Evolutionary conservation across 176 grass and related monocot genomes (phyloP).

Genomic region (Hordeum marinum): DNA sequence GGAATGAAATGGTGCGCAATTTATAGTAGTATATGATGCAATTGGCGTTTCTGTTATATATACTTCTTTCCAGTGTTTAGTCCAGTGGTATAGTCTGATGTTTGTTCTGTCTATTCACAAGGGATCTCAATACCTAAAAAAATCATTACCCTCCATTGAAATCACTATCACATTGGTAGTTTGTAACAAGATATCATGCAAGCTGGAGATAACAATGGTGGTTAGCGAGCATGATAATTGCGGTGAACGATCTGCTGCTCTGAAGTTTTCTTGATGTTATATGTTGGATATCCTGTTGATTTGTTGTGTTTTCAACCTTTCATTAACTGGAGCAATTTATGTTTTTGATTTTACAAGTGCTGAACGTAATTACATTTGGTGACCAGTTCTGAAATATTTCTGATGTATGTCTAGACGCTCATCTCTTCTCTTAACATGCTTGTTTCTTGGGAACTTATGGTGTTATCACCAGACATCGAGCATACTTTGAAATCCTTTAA

Average conservation of each 20-base stretch:
- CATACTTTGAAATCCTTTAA: background rate
- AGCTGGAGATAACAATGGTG: background rate
- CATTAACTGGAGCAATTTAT: conserved; percentile 3
- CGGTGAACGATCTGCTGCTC: background rate
- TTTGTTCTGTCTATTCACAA: background rate
- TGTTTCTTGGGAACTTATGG: background rate
- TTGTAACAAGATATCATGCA: background rate
- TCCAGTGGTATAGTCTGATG: background rate
- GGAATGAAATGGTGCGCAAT: background rate
- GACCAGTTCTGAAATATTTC: background rate
- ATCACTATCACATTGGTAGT: background rate
- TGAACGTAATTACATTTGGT: background rate
- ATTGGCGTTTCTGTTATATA: background rate
- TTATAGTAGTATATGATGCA: background rate
- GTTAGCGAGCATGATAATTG: background rate
- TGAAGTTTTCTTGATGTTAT: background rate
- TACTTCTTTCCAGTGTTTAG: background rate
- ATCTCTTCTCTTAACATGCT: background rate
- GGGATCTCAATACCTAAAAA: background rate
- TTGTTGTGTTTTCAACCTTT: background rate
- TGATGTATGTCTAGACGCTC: background rate
- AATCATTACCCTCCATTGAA: background rate
- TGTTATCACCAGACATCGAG: background rate
- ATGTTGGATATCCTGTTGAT: background rate
- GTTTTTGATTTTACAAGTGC: background rate